These are phyloP conservation scores for Meripilus lineatus DNA, from an alignment of 1,284 basidiomycete species.

Conservation along the genomic window DNA sequence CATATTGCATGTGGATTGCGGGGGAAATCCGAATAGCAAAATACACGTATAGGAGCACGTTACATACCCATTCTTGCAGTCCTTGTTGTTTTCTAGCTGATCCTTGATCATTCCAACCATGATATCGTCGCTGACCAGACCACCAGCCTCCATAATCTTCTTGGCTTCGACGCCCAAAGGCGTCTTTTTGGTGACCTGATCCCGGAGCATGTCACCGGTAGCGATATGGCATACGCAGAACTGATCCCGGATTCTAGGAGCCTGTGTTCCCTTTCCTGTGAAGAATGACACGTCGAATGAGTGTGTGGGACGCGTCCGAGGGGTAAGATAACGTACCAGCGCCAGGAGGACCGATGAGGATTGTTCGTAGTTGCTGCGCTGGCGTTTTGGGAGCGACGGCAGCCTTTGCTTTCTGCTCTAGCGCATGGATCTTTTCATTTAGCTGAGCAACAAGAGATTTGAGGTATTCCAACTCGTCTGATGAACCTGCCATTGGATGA, in stretches of 20 bases:
- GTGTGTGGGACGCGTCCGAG: background rate
- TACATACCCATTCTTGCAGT: slow-evolving; percentile 86
- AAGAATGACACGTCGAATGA: background rate
- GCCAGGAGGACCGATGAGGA: slow-evolving; percentile 94
- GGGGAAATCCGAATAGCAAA: slow-evolving; percentile 9
- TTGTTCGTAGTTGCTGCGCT: slow-evolving; percentile 80
- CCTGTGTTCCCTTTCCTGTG: slow-evolving; percentile 96
- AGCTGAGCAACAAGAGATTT: slow-evolving; percentile 83
- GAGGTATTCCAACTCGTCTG: slow-evolving; percentile 82
- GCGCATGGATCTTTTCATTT: slow-evolving; percentile 69
- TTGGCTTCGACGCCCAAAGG: slow-evolving; percentile 89
- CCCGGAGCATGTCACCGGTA: slow-evolving; percentile 97
- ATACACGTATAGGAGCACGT: slow-evolving; percentile 30
- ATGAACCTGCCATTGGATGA: background rate
- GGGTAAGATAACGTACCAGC: slow-evolving; percentile 61
- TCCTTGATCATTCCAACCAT: slow-evolving; percentile 98
- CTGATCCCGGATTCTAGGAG: slow-evolving; percentile 87
- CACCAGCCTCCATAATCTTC: slow-evolving; percentile 97
- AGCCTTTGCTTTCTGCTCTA: slow-evolving; percentile 63
- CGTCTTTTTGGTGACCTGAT: slow-evolving; percentile 88
- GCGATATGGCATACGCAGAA: slow-evolving; percentile 98
- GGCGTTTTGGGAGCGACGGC: slow-evolving; percentile 49
- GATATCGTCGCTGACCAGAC: slow-evolving; percentile 93
- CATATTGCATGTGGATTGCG: background rate
- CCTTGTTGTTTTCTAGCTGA: slow-evolving; percentile 90